Percentiles rank a stretch among this genome's conserved stretches.
Evolutionary conservation across 306 rosid species (phyloP).

Genomic region (Prosopis cineraria): DNA sequence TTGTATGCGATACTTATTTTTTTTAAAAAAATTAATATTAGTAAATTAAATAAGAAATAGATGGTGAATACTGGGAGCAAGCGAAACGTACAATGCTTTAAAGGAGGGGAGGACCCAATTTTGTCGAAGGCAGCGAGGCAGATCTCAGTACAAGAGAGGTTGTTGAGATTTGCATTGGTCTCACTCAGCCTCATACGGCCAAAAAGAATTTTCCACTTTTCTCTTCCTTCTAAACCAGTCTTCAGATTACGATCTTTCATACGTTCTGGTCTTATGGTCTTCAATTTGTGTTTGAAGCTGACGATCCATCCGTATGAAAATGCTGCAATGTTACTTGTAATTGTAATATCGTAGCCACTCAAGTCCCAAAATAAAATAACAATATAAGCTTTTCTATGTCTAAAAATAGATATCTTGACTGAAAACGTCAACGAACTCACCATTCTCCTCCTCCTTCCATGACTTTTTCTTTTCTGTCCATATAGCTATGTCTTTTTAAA

Average conservation of each 20-base stretch:
- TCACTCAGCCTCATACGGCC: not conserved
- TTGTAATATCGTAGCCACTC: not conserved
- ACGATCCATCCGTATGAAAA: not conserved
- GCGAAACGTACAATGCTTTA: not conserved
- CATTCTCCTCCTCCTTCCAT: not conserved
- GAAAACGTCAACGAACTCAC: not conserved
- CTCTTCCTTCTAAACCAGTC: not conserved
- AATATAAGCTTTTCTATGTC: not conserved
- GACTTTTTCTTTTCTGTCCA: not conserved
- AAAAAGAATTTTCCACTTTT: not conserved
- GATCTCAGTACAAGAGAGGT: slow-evolving; percentile 7
- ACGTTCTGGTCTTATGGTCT: not conserved
- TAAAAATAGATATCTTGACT: not conserved
- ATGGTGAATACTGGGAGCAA: no score
- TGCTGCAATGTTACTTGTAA: not conserved
- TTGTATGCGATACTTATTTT: no score
- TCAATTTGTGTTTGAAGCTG: not conserved
- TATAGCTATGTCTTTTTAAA: not conserved
- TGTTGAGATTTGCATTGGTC: not conserved
- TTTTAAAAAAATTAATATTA: no score
- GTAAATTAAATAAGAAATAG: no score
- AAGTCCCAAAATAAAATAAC: not conserved
- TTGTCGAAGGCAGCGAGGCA: slow-evolving; percentile 6
- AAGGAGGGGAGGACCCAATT: not conserved
- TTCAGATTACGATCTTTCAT: not conserved